phyloP scores from a whole-genome alignment of 2,329 filamentous ascomycete genomes.

The Tolypocladium tropicale region DNA sequence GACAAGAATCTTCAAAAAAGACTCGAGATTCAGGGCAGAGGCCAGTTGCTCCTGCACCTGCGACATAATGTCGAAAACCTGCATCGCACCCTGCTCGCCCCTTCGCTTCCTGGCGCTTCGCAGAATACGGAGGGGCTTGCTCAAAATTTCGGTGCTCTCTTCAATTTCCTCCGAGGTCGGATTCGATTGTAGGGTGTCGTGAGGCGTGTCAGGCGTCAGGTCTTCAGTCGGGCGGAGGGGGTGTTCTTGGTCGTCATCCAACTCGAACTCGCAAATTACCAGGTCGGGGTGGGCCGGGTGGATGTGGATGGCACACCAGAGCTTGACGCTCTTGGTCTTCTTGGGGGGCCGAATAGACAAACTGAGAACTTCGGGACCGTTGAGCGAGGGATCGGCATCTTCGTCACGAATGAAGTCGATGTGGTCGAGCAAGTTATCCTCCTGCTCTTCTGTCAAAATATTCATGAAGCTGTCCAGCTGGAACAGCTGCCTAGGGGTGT shows the following conservation, averaged over 20 bases:
- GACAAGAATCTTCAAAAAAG: conserved; percentile 69
- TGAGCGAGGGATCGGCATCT: conserved; percentile 60
- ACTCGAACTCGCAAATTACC: conserved; percentile 80
- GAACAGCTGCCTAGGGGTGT: conserved; percentile 68
- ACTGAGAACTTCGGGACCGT: conserved; percentile 81
- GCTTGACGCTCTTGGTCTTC: conserved; percentile 45
- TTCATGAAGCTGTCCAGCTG: conserved; percentile 67
- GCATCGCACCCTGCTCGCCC: conserved; percentile 75
- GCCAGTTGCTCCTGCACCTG: conserved; percentile 84
- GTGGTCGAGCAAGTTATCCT: conserved; percentile 75
- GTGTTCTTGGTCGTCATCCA: conserved; percentile 63
- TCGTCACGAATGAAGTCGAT: conserved; percentile 83
- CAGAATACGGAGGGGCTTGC: conserved; percentile 67
- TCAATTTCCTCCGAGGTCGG: conserved; percentile 65
- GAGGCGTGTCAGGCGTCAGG: conserved; percentile 49
- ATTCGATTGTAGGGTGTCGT: conserved; percentile 63
- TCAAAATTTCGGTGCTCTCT: conserved; percentile 66
- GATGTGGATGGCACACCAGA: conserved; percentile 84
- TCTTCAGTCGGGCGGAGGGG: conserved; percentile 57
- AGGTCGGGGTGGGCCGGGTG: conserved; percentile 57
- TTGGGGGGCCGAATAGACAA: conserved; percentile 56
- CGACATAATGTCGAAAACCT: conserved; percentile 85
- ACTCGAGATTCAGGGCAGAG: conserved; percentile 57
- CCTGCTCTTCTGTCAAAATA: conserved; percentile 72
- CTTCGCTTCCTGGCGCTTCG: conserved; percentile 64